Evolutionary conservation across 495 filamentous ascomycete genomes (phyloP), one percentile per base, ranked within the genome.

Genomic region (Penicillium dipodomyicola): DNA sequence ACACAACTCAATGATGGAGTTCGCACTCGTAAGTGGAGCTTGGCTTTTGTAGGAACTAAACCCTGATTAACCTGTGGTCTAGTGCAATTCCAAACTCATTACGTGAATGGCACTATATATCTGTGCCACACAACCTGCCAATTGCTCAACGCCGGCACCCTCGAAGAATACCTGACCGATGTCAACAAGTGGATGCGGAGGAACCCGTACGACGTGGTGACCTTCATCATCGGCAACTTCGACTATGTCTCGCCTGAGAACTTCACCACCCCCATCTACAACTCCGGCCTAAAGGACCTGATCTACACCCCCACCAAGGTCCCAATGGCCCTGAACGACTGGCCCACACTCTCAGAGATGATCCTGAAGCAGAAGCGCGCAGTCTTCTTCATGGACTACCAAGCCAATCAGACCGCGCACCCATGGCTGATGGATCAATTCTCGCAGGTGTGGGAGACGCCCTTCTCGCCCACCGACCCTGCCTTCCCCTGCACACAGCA

Each of bases 121-220:
- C 84, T 81, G 58, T 90, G 87, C 71, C 89, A 95, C 68, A 91
- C 89, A 10, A 82, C 76, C 52, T 97, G 92, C 75, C 78, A 89
- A 53, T 70, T 96, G 15, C 79, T 96, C 23, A 83, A 96, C 63
- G 86, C 84, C 5, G 93, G 93, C 1, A 82, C 88, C 11, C 82
- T 94, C 22, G 82, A 89, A 52, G 77, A 80, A 30, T 94, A 91
- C 73, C 83, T 97, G 35, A 75, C 71, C 1, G 76, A 72, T 9
- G 87, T 97, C 22, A 77, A 77, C 49, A 62, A 71, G 44, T 97
- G 93, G 93, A 82, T 97, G 17, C 73, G 74, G 6, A 65, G 68
- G 2, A 84, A 97, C 62, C 91, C 90, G 0, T 94, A 90, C 69
- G 92, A 97, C 59, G 87, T 96, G 5, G 83, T 97, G n/a, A 96